phyloP scores from a whole-genome alignment of 495 filamentous ascomycete genomes.

The Penicillium pancosmium region DNA sequence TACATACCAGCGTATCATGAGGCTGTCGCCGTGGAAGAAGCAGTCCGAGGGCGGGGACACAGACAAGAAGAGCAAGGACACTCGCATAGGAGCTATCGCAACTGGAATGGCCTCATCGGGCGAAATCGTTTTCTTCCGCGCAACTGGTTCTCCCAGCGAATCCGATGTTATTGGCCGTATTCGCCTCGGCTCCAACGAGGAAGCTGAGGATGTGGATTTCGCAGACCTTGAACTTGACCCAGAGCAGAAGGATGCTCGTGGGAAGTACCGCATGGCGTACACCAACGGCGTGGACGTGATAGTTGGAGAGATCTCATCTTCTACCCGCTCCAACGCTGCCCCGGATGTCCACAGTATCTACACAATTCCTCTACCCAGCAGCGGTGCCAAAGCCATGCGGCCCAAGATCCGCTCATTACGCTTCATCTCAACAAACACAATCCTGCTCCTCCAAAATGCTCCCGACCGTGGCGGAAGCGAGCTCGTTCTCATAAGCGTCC shows the following conservation, averaged over 20 bases:
- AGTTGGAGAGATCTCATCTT: conserved; percentile 39
- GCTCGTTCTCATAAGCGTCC: conserved; percentile 65
- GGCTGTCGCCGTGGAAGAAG: conserved; percentile 65
- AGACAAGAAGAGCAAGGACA: conserved; percentile 11
- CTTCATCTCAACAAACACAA: conserved; percentile 63
- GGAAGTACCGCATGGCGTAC: conserved; percentile 73
- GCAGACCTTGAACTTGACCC: conserved; percentile 48
- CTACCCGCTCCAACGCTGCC: conserved; percentile 46
- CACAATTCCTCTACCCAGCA: conserved; percentile 60
- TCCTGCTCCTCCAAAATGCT: conserved; percentile 55
- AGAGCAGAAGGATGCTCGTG: conserved; percentile 31
- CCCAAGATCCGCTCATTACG: conserved; percentile 68
- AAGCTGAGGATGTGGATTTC: conserved; percentile 84
- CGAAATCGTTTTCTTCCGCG: conserved; percentile 80
- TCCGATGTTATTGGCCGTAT: conserved; percentile 70
- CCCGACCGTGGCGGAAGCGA: conserved; percentile 64
- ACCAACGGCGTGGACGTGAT: conserved; percentile 78
- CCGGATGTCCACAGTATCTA: conserved; percentile 62
- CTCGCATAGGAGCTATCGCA: conserved; percentile 71
- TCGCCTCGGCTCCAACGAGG: conserved; percentile 59
- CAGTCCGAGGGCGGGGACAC: conserved; percentile 36
- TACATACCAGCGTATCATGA: conserved; percentile 77
- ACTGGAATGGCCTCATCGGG: conserved; percentile 71
- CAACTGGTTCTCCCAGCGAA: conserved; percentile 54
- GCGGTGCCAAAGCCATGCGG: conserved; percentile 33